Percentiles rank a stretch among this genome's conserved stretches.
Conservation (phyloP, 1,139 yeast genomes). For the Taphrina confusa region DNA sequence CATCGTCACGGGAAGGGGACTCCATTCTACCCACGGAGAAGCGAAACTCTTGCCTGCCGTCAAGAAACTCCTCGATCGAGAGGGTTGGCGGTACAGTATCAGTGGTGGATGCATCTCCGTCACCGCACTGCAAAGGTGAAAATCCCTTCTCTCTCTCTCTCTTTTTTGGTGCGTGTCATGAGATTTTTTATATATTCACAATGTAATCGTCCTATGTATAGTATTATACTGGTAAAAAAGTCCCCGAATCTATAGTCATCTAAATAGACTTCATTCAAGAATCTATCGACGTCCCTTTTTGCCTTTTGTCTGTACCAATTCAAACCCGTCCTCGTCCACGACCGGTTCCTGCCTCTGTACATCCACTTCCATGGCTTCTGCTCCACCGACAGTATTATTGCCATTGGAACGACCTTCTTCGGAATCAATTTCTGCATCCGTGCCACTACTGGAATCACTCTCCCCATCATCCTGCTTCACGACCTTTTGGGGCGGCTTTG, state of each 20-base stretch:
- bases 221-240: not conserved
- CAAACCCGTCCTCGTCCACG: constrained; percentile 83
- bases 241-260: not conserved
- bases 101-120: constrained; percentile 36
- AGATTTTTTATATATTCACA: too few species aligned
- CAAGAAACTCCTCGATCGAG: constrained; percentile 35
- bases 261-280: not conserved
- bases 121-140: not conserved
- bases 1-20: constrained; percentile 41
- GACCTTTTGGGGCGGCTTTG: constrained; percentile 6
- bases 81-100: constrained; percentile 39
- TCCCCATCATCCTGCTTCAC: constrained; percentile 1
- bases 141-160: too few species aligned
- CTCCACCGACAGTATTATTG: constrained; percentile 1
- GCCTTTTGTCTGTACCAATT: constrained; percentile 74
- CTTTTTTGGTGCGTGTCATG: too few species aligned
- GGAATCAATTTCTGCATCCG: constrained; percentile 25
- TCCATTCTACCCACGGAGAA: constrained; percentile 38
- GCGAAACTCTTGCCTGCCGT: constrained; percentile 39
- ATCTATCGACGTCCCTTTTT: constrained; percentile 5
- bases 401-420: too few species aligned
- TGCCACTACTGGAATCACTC: constrained; percentile 10
- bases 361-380: constrained; percentile 20
- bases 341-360: constrained; percentile 47
- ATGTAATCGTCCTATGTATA: not conserved